phyloP scores from a whole-genome alignment of 2,329 filamentous ascomycete species.

The Trichophyton rubrum region DNA sequence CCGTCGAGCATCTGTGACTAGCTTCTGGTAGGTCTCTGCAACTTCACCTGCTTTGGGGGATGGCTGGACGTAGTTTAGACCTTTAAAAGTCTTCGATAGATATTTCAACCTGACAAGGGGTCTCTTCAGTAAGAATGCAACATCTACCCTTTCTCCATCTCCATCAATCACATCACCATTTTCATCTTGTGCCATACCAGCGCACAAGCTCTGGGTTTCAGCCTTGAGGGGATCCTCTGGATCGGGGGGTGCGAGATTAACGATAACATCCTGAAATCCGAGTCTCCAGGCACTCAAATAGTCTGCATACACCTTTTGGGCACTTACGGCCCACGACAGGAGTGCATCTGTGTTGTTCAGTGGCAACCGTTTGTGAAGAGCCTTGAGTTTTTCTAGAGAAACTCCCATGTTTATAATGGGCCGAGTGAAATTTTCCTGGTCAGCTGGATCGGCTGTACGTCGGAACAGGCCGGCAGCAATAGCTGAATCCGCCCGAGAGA shows the following conservation, averaged over 20 bases:
- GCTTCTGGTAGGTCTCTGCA: conserved; percentile 51
- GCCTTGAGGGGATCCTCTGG: conserved; percentile 45
- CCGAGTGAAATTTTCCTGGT: conserved; percentile 57
- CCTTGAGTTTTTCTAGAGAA: conserved; percentile 70
- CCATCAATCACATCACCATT: conserved; percentile 53
- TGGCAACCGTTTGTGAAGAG: conserved; percentile 67
- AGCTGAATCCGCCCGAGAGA: conserved; percentile 56
- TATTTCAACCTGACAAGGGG: conserved; percentile 81
- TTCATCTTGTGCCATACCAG: conserved; percentile 45
- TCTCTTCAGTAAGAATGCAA: conserved; percentile 81
- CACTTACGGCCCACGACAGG: conserved; percentile 66
- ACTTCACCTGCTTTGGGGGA: conserved; percentile 46
- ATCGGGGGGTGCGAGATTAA: conserved; percentile 71
- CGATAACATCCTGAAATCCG: conserved; percentile 86
- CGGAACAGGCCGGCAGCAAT: conserved; percentile 57
- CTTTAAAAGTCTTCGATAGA: conserved; percentile 70
- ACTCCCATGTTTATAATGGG: conserved; percentile 92
- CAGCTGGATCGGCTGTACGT: conserved; percentile 39
- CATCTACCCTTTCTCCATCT: conserved; percentile 81
- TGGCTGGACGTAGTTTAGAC: conserved; percentile 32
- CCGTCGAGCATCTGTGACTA: conserved; percentile 65
- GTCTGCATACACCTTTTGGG: conserved; percentile 66
- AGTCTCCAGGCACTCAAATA: conserved; percentile 84
- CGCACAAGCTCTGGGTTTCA: conserved; percentile 40
- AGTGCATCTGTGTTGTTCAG: conserved; percentile 58